Conservation (phyloP, 441 rosid genomes). For the Jatropha podagrica region DNA sequence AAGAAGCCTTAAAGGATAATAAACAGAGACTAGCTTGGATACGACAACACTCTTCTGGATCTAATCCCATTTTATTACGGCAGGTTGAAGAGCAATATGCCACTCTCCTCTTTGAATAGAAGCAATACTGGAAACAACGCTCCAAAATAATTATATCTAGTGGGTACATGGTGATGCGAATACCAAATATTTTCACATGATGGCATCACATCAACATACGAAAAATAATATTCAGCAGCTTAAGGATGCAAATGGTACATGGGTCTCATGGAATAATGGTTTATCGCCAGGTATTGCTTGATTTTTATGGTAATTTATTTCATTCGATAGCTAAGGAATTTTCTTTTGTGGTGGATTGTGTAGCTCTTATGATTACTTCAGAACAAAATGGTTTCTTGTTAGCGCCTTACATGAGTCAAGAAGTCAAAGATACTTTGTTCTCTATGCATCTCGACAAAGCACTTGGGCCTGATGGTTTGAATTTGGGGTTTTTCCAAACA, state of each 20-base stretch:
- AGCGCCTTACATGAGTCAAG: not conserved
- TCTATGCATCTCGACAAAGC: not conserved
- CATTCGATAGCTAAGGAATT: too few species aligned
- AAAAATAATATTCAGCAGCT: too few species aligned
- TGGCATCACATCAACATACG: too few species aligned
- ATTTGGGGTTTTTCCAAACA: not conserved
- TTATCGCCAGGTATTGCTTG: too few species aligned
- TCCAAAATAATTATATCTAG: not conserved
- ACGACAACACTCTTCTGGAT: not conserved
- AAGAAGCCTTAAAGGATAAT: not conserved
- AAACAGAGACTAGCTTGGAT: not conserved
- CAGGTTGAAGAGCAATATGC: not conserved
- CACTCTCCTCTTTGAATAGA: not conserved
- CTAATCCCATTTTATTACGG: not conserved
- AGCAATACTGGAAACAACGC: not conserved
- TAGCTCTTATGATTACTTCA: too few species aligned
- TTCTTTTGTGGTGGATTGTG: too few species aligned
- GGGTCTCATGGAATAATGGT: not conserved
- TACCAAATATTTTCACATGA: too few species aligned
- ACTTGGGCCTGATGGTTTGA: not conserved
- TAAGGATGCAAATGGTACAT: not conserved
- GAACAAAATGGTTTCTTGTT: too few species aligned
- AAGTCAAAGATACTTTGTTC: not conserved
- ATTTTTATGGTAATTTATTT: too few species aligned
- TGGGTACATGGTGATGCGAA: not conserved